Conservation (phyloP, 371 early-diverging fungal genomes). For the Rhizopus delemar region DNA sequence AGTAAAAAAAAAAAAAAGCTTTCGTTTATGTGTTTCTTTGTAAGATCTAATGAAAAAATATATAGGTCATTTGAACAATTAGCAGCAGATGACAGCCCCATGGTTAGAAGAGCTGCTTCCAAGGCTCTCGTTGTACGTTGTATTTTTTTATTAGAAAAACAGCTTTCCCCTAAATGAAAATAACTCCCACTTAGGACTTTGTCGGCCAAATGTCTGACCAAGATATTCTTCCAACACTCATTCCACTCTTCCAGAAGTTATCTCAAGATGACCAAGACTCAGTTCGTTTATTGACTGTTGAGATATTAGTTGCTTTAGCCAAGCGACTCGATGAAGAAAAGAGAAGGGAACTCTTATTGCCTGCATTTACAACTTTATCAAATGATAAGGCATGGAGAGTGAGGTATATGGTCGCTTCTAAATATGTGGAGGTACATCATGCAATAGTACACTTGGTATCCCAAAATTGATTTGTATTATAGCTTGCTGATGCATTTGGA, state of each 20-base stretch:
- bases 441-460: not conserved
- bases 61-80: slow-evolving; percentile 7
- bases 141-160: not conserved
- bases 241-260: slow-evolving; percentile 78
- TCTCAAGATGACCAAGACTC: slow-evolving; percentile 94
- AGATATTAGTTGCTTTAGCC: slow-evolving; percentile 89
- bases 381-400: slow-evolving; percentile 97
- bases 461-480: not conserved
- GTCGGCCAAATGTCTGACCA: slow-evolving; percentile 69
- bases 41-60: not conserved
- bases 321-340: slow-evolving; percentile 77
- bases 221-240: slow-evolving; percentile 71
- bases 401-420: slow-evolving; percentile 96
- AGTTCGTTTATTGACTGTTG: slow-evolving; percentile 93
- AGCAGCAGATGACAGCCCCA: slow-evolving; percentile 83
- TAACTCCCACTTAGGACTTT: slow-evolving; percentile 65
- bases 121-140: slow-evolving; percentile 79
- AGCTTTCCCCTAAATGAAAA: not conserved
- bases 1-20: slow-evolving; percentile 67
- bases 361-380: slow-evolving; percentile 74
- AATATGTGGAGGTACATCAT: slow-evolving; percentile 79
- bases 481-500: slow-evolving; percentile 84
- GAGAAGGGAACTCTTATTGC: slow-evolving; percentile 71
- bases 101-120: slow-evolving; percentile 96
- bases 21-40: not conserved